Conservation (phyloP, 768 basidiomycete genomes). For the Auriscalpium vulgare region DNA sequence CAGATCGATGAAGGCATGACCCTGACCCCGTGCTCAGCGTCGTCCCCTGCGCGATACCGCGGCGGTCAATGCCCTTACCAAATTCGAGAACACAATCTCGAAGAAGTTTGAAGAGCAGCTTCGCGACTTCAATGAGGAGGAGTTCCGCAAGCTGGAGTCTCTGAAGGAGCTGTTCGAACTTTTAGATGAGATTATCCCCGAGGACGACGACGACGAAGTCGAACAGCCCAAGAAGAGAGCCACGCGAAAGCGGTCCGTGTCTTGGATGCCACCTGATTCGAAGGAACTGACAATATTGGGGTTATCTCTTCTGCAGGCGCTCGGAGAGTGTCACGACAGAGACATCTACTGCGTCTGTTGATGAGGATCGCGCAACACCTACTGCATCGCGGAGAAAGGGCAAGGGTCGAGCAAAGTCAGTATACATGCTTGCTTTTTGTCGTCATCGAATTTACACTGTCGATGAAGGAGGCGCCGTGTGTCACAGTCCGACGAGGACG, state of each 20-base stretch:
- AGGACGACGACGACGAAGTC: constrained; percentile 38
- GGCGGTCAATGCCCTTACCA: constrained; percentile 60
- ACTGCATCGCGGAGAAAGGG: constrained; percentile 24
- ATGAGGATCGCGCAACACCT: constrained; percentile 14
- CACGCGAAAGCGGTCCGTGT: constrained; percentile 42
- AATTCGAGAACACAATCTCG: constrained; percentile 56
- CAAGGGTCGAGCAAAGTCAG: constrained; percentile 25
- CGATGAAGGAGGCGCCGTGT: constrained; percentile 43
- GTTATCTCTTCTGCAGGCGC: constrained; percentile 31
- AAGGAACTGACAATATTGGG: neutral
- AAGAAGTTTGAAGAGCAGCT: constrained; percentile 72
- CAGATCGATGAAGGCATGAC: neutral
- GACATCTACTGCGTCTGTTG: constrained; percentile 29
- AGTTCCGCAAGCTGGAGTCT: constrained; percentile 55
- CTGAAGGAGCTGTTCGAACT: constrained; percentile 61
- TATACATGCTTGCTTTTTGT: neutral
- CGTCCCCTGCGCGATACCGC: constrained; percentile 51
- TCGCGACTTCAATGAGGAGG: constrained; percentile 63
- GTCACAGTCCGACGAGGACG: constrained; percentile 43
- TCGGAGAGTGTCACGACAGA: constrained; percentile 51
- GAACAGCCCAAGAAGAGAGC: constrained; percentile 33
- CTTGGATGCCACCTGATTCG: neutral
- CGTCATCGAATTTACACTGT: neutral
- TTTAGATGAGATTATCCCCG: constrained; percentile 65
- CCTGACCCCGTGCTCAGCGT: constrained; percentile 29